Evolutionary conservation across 805 yeast species (phyloP), one percentile per base, ranked within the genome.

Genomic region (Yarrowia yakushimensis): DNA sequence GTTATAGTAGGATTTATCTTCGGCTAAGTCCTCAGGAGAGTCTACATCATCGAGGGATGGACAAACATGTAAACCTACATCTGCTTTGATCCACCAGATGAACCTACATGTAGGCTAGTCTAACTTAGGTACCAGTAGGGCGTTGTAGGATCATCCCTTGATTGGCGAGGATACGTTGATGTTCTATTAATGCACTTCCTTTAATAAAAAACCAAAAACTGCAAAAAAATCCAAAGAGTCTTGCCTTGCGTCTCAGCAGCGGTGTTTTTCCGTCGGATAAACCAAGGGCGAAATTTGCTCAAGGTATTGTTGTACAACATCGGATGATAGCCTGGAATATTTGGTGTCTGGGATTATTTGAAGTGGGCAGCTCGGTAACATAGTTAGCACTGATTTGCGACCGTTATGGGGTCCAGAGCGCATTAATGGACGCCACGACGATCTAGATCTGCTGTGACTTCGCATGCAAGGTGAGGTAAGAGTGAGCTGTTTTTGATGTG

Each of bases 231-330:
- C n/a, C n/a, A n/a, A n/a, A n/a, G n/a, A n/a, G n/a, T n/a, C n/a
- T n/a, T n/a, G n/a, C n/a, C n/a, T 2, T 45, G 52, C 52, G 52
- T 45, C 52, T 30, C 13, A 13, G 17, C 17, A 7, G 52, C 20
- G 52, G 27, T 28, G 52, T 45, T 45, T 45, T 45, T 45, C 52
- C 52, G 52, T 13, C 52, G 52, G 52, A 45, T 28, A 13, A 45
- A 28, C 12, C 5, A 12, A 11, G 17, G n/a, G 5, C 36, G n/a
- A n/a, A n/a, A n/a, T n/a, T n/a, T n/a, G n/a, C n/a, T n/a, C n/a
- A n/a, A n/a, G n/a, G n/a, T n/a, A n/a, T n/a, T n/a, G n/a, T n/a
- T n/a, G n/a, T n/a, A n/a, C n/a, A n/a, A n/a, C n/a, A n/a, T n/a
- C n/a, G n/a, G n/a, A n/a, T n/a, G n/a, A n/a, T n/a, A n/a, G n/a